A percentile compares a stretch with the other conserved stretches of the same genome.
phyloP scores from a whole-genome alignment of 202 grass and related monocot genomes.

The Dendrocalamus latiflorus region DNA sequence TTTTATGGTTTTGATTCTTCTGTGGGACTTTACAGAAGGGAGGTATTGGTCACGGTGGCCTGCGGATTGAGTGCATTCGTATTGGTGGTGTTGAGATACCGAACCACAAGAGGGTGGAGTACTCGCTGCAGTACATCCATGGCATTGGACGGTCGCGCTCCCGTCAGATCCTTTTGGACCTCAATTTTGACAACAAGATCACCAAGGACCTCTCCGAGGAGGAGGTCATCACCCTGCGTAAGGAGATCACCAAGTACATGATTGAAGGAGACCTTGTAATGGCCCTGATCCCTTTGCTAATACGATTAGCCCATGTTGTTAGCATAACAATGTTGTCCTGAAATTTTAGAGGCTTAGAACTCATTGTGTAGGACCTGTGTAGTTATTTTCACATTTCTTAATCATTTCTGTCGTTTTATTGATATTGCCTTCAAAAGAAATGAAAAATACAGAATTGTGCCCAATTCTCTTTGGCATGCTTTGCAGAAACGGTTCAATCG shows the following conservation, averaged over 20 bases:
- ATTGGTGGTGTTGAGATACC: constrained; percentile 94
- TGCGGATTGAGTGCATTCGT: constrained; percentile 81
- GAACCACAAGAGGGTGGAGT: constrained; percentile 86
- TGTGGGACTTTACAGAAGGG: constrained; percentile 31
- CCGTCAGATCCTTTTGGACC: constrained; percentile 67
- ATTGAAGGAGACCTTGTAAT: constrained; percentile 91
- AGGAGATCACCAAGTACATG: constrained; percentile 92
- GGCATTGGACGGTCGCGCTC: constrained; percentile 70
- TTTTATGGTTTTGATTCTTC: background rate
- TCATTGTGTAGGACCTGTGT: background rate
- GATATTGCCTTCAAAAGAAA: constrained; percentile 1
- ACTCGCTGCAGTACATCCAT: constrained; percentile 86
- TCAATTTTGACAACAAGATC: constrained; percentile 74
- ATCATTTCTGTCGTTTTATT: background rate
- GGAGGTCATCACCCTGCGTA: constrained; percentile 77
- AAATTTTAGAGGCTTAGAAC: background rate
- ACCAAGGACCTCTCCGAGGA: constrained; percentile 79
- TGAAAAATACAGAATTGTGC: constrained; percentile 1
- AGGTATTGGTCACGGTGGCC: constrained; percentile 33
- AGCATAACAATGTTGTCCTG: background rate
- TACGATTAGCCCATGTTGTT: background rate
- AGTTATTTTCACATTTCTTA: background rate
- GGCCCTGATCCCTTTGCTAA: constrained; percentile 2
- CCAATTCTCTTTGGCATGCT: background rate
- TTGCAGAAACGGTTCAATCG: constrained; percentile 80